Percentiles rank a stretch among this genome's conserved stretches.
Conservation (phyloP, 2,329 filamentous ascomycete genomes). For the Colletotrichum theobromicola region DNA sequence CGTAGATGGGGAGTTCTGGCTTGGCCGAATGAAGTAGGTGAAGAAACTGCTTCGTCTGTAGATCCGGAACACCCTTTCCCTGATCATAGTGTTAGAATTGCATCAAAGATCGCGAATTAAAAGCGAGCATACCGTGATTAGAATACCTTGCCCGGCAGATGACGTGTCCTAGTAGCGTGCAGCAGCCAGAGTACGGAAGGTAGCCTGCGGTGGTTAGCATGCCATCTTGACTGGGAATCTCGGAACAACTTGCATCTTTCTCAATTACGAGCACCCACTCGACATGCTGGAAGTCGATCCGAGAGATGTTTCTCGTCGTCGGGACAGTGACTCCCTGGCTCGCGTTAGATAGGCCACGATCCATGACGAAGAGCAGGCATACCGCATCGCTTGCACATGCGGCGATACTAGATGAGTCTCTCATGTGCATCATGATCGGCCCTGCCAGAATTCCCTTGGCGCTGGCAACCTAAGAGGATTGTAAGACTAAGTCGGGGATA, state of each 20-base stretch:
- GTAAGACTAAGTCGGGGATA: not conserved
- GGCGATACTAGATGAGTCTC: conserved; percentile 26
- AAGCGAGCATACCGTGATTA: conserved; percentile 63
- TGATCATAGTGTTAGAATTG: conserved; percentile 34
- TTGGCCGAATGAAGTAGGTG: conserved; percentile 51
- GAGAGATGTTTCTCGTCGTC: conserved; percentile 49
- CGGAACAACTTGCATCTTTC: conserved; percentile 65
- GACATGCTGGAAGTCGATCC: conserved; percentile 52
- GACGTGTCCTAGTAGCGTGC: conserved; percentile 59
- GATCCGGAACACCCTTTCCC: conserved; percentile 84
- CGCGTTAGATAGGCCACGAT: not conserved
- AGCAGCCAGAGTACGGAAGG: conserved; percentile 70
- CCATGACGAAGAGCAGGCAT: conserved; percentile 11
- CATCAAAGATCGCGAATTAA: not conserved
- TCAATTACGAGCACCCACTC: conserved; percentile 78
- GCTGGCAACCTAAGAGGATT: conserved; percentile 64
- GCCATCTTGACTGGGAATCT: not conserved
- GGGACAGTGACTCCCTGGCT: conserved; percentile 67
- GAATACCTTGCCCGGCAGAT: conserved; percentile 60
- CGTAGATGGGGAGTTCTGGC: conserved; percentile 62
- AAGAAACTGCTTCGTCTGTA: conserved; percentile 72
- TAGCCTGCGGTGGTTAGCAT: conserved; percentile 59
- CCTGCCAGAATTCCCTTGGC: conserved; percentile 76
- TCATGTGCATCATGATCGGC: conserved; percentile 46
- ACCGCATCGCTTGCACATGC: conserved; percentile 32